Conservation (phyloP, 306 rosid genomes). For the Vachellia pachyceras region DNA sequence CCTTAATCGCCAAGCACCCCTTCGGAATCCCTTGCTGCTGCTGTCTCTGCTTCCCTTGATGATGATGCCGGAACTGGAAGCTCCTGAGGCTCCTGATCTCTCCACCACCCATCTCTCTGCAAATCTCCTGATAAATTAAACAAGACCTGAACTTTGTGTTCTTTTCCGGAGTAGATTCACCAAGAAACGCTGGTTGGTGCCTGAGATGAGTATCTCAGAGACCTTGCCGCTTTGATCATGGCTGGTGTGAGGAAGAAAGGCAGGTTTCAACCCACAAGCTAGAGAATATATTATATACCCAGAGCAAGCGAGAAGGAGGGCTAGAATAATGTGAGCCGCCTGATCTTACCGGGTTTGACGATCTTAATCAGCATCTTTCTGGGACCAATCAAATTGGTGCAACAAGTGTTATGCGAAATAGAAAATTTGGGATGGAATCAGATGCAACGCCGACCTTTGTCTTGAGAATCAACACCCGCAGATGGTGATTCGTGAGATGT, state of each 20-base stretch:
- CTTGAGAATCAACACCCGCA: not conserved
- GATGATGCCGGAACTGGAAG: conserved; percentile 32
- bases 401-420: not conserved
- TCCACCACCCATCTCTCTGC: conserved; percentile 49
- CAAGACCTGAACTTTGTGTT: not conserved
- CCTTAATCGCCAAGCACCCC: conserved; percentile 70
- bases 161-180: conserved; percentile 23
- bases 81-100: conserved; percentile 34
- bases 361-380: not conserved
- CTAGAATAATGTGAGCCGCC: not conserved
- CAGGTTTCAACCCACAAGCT: not conserved
- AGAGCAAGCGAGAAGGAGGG: not conserved
- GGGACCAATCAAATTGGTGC: not conserved
- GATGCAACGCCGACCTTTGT: conserved; percentile 5
- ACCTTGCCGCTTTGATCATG: conserved; percentile 36
- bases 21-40: conserved; percentile 54
- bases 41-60: conserved; percentile 36
- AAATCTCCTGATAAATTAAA: not conserved
- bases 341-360: not conserved
- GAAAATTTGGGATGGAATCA: not conserved
- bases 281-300: not conserved
- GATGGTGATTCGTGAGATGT: not conserved
- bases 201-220: conserved; percentile 37
- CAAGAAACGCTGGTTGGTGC: conserved; percentile 1
- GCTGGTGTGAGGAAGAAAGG: conserved; percentile 2